Evolutionary conservation across 768 basidiomycete species (phyloP), one percentile per base, ranked within the genome.

Genomic region (Hygrophorus pudorinus): DNA sequence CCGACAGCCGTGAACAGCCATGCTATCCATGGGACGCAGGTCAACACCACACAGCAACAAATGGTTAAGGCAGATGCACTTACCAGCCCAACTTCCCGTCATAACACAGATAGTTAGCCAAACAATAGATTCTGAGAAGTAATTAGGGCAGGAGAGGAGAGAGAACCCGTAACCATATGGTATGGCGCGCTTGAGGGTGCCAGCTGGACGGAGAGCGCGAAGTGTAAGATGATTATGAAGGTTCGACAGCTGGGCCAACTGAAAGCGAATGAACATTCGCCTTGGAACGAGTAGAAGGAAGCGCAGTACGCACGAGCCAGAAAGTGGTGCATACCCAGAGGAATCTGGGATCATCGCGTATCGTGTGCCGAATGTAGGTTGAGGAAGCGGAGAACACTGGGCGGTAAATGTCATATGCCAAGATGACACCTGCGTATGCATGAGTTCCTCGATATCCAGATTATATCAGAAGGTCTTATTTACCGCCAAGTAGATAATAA

Each of bases 141-240:
- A 99, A 62, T 99, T 97, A 12, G 94, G 90, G 68, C 76, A 85
- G 5, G 88, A 85, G 32, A 93, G 74, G n/a, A 76, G 64, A 43
- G 78, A 69, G 66, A 97, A 99, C 5, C 92, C 93, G 51, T 91
- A 94, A 18, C 96, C 94, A n/a, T 70, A 65, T 0, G 96, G 96
- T 52, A 96, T 83, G n/a, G 74, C 81, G 38, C 94, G 83, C 44
- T 72, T 76, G 47, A 76, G 80, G 5, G 81, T 75, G 12, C 87
- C 89, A 17, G 74, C 66, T 0, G 94, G 90, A 16, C 96, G 86
- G 36, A 99, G 78, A 32, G 73, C 69, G 39, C 90, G 83, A 14
- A 97, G 73, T 11, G 76, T 88, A 46, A 92, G 55, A 58, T 99
- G 96, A 4, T 84, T 81, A 46, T 71, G 63, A 21, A 93, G 61